These are phyloP conservation scores for Perilla frutescens DNA, from an alignment of 257 asterid species.

Conservation along the genomic window DNA sequence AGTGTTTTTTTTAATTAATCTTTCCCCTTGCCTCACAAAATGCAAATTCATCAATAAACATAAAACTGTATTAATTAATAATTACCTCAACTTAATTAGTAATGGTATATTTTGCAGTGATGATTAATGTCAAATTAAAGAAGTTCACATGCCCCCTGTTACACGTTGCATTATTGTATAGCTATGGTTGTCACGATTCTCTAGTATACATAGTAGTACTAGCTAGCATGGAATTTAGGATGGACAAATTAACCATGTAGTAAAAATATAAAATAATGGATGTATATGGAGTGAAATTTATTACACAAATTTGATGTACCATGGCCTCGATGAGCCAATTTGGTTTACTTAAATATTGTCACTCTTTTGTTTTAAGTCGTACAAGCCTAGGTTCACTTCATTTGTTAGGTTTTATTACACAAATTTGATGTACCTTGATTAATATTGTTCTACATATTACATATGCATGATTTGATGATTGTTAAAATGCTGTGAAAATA, in stretches of 20 bases:
- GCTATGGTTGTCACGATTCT: slow-evolving; percentile 18
- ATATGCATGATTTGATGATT: no score
- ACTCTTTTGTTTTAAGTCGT: background rate
- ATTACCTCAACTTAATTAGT: background rate
- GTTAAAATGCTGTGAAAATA: no score
- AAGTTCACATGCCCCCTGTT: slow-evolving; percentile 7
- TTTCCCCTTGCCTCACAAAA: no score
- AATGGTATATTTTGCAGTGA: background rate
- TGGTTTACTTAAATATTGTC: background rate
- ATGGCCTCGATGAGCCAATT: no score
- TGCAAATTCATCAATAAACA: no score
- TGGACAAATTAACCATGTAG: background rate
- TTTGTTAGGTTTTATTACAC: background rate
- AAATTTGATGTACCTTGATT: no score
- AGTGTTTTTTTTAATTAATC: no score
- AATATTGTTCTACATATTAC: no score
- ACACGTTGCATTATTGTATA: background rate
- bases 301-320: background rate
- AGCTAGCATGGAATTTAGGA: slow-evolving; percentile 10
- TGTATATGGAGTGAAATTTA: background rate
- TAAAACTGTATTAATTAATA: background rate
- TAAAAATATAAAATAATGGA: background rate
- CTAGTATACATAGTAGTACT: background rate
- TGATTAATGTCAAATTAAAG: background rate
- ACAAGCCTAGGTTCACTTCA: background rate